These are phyloP conservation scores for Mycosarcoma maydis DNA, from an alignment of 1,284 basidiomycete genomes.

Conservation along the genomic window DNA sequence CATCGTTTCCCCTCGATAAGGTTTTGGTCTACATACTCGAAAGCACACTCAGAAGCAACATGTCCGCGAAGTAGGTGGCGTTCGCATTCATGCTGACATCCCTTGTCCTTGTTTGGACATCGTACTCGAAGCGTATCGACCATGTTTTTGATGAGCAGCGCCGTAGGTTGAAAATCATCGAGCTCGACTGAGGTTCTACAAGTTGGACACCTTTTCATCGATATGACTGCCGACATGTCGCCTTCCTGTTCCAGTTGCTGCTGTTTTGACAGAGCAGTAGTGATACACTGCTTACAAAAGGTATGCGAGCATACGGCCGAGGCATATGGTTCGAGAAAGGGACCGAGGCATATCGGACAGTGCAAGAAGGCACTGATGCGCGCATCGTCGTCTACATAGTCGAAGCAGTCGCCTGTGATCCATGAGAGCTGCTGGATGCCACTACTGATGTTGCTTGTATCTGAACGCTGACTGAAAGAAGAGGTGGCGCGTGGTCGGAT, in stretches of 20 bases:
- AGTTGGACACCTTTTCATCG: conserved; percentile 33
- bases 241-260: background rate
- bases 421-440: conserved; percentile 27
- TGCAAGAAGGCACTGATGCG: conserved; percentile 40
- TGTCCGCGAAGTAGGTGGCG: conserved; percentile 40
- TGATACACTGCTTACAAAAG: conserved; percentile 53
- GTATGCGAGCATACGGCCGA: conserved; percentile 49
- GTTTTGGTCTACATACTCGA: conserved; percentile 43
- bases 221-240: background rate
- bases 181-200: conserved; percentile 38
- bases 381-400: conserved; percentile 37
- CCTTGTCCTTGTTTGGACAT: conserved; percentile 47
- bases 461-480: conserved; percentile 40
- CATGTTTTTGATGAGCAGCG: conserved; percentile 55
- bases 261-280: conserved; percentile 22
- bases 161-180: conserved; percentile 36
- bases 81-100: conserved; percentile 47
- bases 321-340: conserved; percentile 47
- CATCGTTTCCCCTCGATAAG: conserved; percentile 32
- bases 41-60: conserved; percentile 40
- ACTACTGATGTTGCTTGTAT: conserved; percentile 38
- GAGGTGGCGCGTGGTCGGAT: conserved; percentile 25
- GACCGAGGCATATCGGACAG: conserved; percentile 48
- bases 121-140: conserved; percentile 52
- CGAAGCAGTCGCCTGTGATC: conserved; percentile 37